phyloP scores from a whole-genome alignment of 2,329 filamentous ascomycete genomes.

The Phaeoacremonium minimum region DNA sequence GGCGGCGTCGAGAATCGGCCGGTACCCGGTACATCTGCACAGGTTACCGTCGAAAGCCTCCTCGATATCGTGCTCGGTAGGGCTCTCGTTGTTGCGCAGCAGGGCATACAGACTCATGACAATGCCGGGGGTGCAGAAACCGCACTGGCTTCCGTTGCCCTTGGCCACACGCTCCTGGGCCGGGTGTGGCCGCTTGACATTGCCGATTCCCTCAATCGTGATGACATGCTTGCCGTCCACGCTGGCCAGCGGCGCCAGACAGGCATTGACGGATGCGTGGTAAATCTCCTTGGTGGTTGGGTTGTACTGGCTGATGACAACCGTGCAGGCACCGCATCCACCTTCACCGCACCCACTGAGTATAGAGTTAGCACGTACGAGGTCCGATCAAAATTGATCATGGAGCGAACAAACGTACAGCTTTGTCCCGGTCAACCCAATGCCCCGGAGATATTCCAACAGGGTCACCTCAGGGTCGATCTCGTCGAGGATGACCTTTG shows the following conservation, averaged over 20 bases:
- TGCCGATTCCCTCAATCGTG: slow-evolving; percentile 93
- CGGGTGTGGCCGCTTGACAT: slow-evolving; percentile 80
- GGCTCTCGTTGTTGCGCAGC: slow-evolving; percentile 75
- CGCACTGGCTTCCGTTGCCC: slow-evolving; percentile 85
- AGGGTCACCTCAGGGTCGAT: slow-evolving; percentile 90
- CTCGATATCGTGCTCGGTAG: slow-evolving; percentile 79
- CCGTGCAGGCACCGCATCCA: slow-evolving; percentile 93
- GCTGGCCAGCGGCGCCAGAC: slow-evolving; percentile 85
- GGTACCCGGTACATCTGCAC: slow-evolving; percentile 92
- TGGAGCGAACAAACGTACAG: slow-evolving; percentile 55
- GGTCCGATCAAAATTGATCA: no score
- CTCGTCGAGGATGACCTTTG: slow-evolving; percentile 77
- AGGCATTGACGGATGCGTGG: slow-evolving; percentile 95
- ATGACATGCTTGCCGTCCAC: slow-evolving; percentile 98
- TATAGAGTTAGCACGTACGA: slow-evolving; percentile 2
- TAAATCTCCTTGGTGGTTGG: slow-evolving; percentile 90
- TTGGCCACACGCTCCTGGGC: slow-evolving; percentile 87
- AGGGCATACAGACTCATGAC: slow-evolving; percentile 97
- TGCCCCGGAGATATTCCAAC: slow-evolving; percentile 86
- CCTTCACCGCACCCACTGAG: slow-evolving; percentile 83
- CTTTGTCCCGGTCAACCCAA: slow-evolving; percentile 93
- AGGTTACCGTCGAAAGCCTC: slow-evolving; percentile 97
- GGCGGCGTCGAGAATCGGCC: slow-evolving; percentile 89
- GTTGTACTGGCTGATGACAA: slow-evolving; percentile 91
- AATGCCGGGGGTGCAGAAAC: slow-evolving; percentile 96